phyloP scores from a whole-genome alignment of 2,329 filamentous ascomycete genomes.

The Aureobasidium uvarum region DNA sequence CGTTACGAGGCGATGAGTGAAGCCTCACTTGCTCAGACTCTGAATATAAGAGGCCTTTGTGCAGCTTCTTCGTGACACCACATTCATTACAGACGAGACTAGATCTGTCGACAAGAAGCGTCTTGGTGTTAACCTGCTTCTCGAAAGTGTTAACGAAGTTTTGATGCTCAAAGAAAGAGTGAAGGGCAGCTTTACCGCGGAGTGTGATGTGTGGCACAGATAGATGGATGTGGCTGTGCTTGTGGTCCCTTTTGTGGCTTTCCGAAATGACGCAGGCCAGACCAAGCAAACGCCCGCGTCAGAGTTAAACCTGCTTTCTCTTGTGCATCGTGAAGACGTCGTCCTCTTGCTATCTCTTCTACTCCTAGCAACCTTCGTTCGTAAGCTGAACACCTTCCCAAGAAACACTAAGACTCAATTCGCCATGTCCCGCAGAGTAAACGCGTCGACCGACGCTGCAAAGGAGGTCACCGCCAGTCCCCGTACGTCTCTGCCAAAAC shows the following conservation, averaged over 20 bases:
- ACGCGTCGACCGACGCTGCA: conserved; percentile 51
- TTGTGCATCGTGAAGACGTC: conserved; percentile 7
- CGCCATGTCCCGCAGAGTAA: conserved; percentile 63
- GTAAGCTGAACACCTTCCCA: background rate
- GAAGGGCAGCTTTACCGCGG: too few relatives aligned
- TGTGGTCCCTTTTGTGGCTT: conserved; percentile 7
- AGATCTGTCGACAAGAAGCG: too few relatives aligned
- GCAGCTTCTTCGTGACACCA: too few relatives aligned
- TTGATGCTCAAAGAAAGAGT: too few relatives aligned
- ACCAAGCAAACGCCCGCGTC: conserved; percentile 10
- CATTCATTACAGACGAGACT: too few relatives aligned
- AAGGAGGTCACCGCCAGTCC: conserved; percentile 42
- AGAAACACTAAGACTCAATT: background rate
- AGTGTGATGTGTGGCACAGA: background rate
- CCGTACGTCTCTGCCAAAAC: background rate
- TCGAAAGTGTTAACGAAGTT: too few relatives aligned
- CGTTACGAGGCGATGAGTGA: too few relatives aligned
- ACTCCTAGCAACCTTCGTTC: background rate
- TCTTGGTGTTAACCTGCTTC: too few relatives aligned
- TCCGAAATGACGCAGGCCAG: conserved; percentile 6
- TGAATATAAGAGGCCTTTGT: too few relatives aligned
- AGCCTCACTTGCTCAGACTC: too few relatives aligned
- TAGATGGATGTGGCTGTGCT: conserved; percentile 2
- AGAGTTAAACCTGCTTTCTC: conserved; percentile 23
- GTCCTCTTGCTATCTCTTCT: background rate